Percentiles rank a stretch among this genome's conserved stretches.
phyloP scores from a whole-genome alignment of 2,329 filamentous ascomycete species.

The Mariannaea sp. region DNA sequence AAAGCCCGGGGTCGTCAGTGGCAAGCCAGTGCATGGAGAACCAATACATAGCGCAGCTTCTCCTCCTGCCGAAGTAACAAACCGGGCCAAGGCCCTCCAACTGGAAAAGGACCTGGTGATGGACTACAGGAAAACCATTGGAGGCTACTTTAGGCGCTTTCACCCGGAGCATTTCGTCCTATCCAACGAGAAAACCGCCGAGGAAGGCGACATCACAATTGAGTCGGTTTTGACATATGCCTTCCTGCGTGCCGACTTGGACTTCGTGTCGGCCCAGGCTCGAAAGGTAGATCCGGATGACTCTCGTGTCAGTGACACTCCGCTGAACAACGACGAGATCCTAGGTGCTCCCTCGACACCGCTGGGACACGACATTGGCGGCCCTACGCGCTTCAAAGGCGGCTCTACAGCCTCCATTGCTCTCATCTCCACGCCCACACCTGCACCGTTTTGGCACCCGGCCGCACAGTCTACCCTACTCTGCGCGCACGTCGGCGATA shows the following conservation, averaged over 20 bases:
- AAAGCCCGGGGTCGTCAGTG: conserved; percentile 40
- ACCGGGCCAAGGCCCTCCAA: conserved; percentile 65
- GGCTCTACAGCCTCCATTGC: conserved; percentile 91
- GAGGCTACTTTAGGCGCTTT: conserved; percentile 94
- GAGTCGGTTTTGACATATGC: conserved; percentile 87
- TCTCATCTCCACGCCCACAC: conserved; percentile 88
- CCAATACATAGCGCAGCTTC: conserved; percentile 48
- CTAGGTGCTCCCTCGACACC: conserved; percentile 66
- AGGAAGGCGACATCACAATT: conserved; percentile 59
- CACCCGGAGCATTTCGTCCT: conserved; percentile 74
- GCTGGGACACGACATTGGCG: conserved; percentile 69
- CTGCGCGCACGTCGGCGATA: conserved; percentile 92
- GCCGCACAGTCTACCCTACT: conserved; percentile 81
- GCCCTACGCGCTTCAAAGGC: conserved; percentile 80
- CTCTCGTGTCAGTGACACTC: conserved; percentile 70
- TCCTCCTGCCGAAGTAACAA: conserved; percentile 56
- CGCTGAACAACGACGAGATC: conserved; percentile 84
- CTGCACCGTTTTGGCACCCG: conserved; percentile 94
- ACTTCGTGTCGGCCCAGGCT: conserved; percentile 90
- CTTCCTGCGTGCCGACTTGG: conserved; percentile 90
- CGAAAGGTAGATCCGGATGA: conserved; percentile 78
- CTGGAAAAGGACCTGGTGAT: conserved; percentile 74
- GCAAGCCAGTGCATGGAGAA: conserved; percentile 45
- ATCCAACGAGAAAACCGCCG: conserved; percentile 39
- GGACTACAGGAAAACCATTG: conserved; percentile 82